Percentiles rank a stretch among this genome's conserved stretches.
These are phyloP conservation scores for Vanrija humicola DNA, from an alignment of 1,284 basidiomycete genomes.

Conservation along the genomic window DNA sequence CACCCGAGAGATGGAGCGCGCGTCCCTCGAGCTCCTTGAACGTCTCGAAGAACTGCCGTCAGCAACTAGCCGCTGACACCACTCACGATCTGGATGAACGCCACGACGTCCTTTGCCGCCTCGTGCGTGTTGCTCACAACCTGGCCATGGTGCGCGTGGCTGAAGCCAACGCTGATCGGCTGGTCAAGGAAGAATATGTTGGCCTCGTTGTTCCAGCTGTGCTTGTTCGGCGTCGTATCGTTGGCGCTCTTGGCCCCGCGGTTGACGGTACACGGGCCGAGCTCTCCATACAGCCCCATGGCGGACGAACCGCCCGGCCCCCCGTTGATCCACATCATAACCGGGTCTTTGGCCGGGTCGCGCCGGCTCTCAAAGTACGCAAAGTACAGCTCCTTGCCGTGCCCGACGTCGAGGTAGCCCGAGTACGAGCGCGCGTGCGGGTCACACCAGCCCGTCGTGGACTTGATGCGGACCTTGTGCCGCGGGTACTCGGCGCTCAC, in stretches of 20 bases:
- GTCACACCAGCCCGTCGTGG: constrained; percentile 45
- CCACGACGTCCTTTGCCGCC: constrained; percentile 65
- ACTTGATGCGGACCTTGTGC: constrained; percentile 43
- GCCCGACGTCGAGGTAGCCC: constrained; percentile 61
- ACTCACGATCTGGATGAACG: constrained; percentile 60
- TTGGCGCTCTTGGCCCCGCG: constrained; percentile 42
- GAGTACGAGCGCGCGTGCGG: constrained; percentile 35
- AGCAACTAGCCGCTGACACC: neutral
- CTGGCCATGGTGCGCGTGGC: constrained; percentile 63
- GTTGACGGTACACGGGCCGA: constrained; percentile 49
- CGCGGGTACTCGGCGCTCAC: too few relatives aligned
- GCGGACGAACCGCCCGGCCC: constrained; percentile 51
- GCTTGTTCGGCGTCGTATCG: constrained; percentile 49
- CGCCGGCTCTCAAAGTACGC: constrained; percentile 77
- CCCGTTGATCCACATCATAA: constrained; percentile 50
- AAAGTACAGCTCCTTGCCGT: constrained; percentile 71
- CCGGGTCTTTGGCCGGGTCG: constrained; percentile 57
- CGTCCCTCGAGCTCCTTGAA: constrained; percentile 64
- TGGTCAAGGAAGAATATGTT: constrained; percentile 48
- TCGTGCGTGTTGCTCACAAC: constrained; percentile 62
- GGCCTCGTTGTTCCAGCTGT: constrained; percentile 52
- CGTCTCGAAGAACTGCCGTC: constrained; percentile 61
- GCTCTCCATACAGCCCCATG: constrained; percentile 54
- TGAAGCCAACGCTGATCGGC: constrained; percentile 63
- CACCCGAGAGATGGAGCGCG: constrained; percentile 64